These are phyloP conservation scores for Ophiostoma fasciatum DNA, from an alignment of 2,329 filamentous ascomycete genomes.

Conservation along the genomic window DNA sequence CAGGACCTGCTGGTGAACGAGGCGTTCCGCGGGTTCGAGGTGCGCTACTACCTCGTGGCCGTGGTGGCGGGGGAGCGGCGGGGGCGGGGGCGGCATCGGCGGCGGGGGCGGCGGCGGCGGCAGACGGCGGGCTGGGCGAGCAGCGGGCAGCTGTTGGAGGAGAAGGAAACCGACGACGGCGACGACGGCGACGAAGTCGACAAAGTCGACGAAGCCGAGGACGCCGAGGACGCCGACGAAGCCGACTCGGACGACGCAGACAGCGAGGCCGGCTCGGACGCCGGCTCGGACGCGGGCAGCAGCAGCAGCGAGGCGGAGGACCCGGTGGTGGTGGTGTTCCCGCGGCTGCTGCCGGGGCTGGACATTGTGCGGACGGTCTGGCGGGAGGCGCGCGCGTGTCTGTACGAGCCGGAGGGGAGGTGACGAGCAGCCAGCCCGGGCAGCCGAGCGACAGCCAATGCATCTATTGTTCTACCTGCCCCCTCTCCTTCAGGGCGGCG, in stretches of 20 bases:
- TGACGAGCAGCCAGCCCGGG: too few relatives aligned
- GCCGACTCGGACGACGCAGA: background rate
- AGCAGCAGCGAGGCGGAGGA: constrained; percentile 51
- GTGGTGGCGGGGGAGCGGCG: constrained; percentile 38
- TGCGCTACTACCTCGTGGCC: constrained; percentile 76
- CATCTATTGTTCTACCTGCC: too few relatives aligned
- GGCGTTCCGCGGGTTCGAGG: constrained; percentile 83
- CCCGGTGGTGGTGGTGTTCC: constrained; percentile 90
- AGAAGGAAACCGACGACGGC: background rate
- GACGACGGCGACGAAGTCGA: background rate
- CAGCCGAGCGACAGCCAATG: background rate
- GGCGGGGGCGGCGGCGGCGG: background rate
- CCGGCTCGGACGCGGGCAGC: too few relatives aligned
- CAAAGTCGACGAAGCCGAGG: background rate
- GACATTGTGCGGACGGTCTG: constrained; percentile 76
- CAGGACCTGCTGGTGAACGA: constrained; percentile 91
- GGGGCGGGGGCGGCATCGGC: background rate
- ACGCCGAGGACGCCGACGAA: background rate
- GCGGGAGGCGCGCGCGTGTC: constrained; percentile 67
- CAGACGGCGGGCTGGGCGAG: background rate
- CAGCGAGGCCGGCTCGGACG: background rate
- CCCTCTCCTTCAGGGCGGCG: constrained; percentile 6
- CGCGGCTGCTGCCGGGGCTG: constrained; percentile 57
- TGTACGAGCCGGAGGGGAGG: constrained; percentile 46
- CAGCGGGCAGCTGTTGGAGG: background rate